These are phyloP conservation scores for Alternaria atra DNA, from an alignment of 2,329 filamentous ascomycete species.

Conservation along the genomic window DNA sequence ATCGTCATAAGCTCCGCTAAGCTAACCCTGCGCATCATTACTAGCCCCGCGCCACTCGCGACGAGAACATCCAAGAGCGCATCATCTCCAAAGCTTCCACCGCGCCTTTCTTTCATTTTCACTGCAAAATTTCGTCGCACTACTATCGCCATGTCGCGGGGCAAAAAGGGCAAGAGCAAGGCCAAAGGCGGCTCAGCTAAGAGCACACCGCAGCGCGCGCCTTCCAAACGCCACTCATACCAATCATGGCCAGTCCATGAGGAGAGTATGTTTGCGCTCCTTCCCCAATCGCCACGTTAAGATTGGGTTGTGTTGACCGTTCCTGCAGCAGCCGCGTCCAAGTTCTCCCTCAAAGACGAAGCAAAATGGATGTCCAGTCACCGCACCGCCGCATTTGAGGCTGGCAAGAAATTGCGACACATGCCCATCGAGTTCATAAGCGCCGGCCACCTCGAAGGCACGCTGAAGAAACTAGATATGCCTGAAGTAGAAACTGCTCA, in stretches of 20 bases:
- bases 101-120: background rate
- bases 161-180: constrained; percentile 43
- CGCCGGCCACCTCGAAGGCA: constrained; percentile 58
- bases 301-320: constrained; percentile 30
- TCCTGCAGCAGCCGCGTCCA: constrained; percentile 24
- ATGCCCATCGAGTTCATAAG: constrained; percentile 68
- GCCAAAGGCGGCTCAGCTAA: constrained; percentile 31
- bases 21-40: constrained; percentile 3
- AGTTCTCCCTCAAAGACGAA: constrained; percentile 64
- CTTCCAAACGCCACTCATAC: constrained; percentile 22
- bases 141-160: constrained; percentile 29
- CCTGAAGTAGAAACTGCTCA: constrained; percentile 16
- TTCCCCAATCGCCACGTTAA: constrained; percentile 7
- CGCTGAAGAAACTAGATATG: constrained; percentile 43
- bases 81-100: constrained; percentile 14
- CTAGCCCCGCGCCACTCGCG: constrained; percentile 15
- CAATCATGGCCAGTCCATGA: constrained; percentile 24
- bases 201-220: constrained; percentile 29
- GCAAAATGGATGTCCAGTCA: constrained; percentile 66
- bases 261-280: constrained; percentile 29
- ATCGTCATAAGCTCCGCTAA: constrained; percentile 15
- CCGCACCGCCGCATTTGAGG: constrained; percentile 55
- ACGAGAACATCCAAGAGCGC: constrained; percentile 9
- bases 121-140: background rate
- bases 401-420: constrained; percentile 63